These are phyloP conservation scores for Boletus tylopilopsis DNA, from an alignment of 768 basidiomycete species.

Conservation along the genomic window DNA sequence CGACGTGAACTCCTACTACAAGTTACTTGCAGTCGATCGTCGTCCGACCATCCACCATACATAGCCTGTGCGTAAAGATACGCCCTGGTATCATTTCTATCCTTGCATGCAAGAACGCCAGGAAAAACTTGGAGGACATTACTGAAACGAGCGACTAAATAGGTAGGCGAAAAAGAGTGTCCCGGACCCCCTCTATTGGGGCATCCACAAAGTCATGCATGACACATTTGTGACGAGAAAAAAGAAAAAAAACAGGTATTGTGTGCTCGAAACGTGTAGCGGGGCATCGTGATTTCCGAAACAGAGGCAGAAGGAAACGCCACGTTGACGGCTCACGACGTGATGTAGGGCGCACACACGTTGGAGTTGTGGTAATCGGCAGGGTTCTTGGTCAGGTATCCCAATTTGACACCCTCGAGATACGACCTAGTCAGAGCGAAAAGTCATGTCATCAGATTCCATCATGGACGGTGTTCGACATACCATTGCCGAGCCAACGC, in stretches of 20 bases:
- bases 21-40: no score
- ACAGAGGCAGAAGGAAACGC: no score
- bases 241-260: not conserved
- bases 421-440: conserved; percentile 53
- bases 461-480: conserved; percentile 6
- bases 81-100: no score
- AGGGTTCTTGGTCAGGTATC: conserved; percentile 65
- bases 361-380: conserved; percentile 49
- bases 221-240: not conserved
- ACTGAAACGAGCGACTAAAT: not conserved
- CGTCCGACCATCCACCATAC: no score
- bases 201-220: not conserved
- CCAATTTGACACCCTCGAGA: conserved; percentile 51
- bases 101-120: no score
- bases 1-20: no score
- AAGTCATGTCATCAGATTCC: no score
- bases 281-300: no score
- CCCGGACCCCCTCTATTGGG: no score
- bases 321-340: conserved; percentile 1
- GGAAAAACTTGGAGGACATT: not conserved
- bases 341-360: conserved; percentile 58
- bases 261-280: no score
- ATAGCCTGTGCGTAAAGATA: no score
- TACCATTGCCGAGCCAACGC: conserved; percentile 60
- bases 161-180: conserved; percentile 1